Evolutionary conservation across 108 stramenopile species (phyloP).

Genomic region (Nitzschia palea): DNA sequence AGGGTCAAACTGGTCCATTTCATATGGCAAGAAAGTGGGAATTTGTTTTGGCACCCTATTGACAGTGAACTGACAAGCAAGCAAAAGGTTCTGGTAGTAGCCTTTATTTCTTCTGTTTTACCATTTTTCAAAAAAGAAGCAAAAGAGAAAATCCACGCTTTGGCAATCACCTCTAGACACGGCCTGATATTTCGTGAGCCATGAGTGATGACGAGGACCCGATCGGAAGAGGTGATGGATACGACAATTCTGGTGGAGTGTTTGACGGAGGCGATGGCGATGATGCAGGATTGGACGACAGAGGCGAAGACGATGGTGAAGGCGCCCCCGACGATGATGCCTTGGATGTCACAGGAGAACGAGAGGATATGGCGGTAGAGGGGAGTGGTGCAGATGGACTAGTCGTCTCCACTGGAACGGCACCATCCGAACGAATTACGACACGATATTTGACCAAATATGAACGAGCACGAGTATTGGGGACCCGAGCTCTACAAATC

Average conservation of each 20-base stretch:
- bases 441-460: constrained; percentile 99
- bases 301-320: constrained; percentile 42
- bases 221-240: constrained; percentile 66
- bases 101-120: too few relatives aligned
- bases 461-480: constrained; percentile 95
- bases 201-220: constrained; percentile 91
- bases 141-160: too few relatives aligned
- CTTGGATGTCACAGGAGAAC: constrained; percentile 77
- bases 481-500: constrained; percentile 98
- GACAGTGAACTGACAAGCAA: too few relatives aligned
- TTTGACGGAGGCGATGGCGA: constrained; percentile 61
- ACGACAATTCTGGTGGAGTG: constrained; percentile 78
- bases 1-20: too few relatives aligned
- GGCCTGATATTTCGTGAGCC: too few relatives aligned
- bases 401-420: constrained; percentile 44
- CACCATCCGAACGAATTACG: constrained; percentile 76
- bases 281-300: constrained; percentile 39
- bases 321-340: constrained; percentile 43
- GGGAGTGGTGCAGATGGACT: constrained; percentile 38
- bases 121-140: too few relatives aligned
- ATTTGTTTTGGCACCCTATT: too few relatives aligned
- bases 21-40: too few relatives aligned
- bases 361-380: constrained; percentile 50
- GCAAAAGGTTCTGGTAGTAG: too few relatives aligned
- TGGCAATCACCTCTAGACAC: too few relatives aligned